Evolutionary conservation across 2,329 filamentous ascomycete species (phyloP), one percentile per base, ranked within the genome.

Genomic region (Trichoderma simmonsii): DNA sequence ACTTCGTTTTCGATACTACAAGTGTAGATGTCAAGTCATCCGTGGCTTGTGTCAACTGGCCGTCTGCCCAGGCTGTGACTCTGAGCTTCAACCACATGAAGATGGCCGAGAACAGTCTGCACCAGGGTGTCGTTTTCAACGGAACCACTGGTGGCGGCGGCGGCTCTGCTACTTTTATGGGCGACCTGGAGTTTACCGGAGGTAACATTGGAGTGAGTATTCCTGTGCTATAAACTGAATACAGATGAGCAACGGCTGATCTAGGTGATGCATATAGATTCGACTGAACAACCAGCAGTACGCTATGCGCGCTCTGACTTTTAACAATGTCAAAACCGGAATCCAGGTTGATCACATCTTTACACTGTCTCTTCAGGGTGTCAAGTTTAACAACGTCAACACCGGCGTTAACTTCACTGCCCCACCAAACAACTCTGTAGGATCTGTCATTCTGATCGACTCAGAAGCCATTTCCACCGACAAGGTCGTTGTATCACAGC

Each of bases 101-200:
- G 9, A 72, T 73, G 72, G 72, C 72, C 7, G 34, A 61, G 11
- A 54, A 65, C 34, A 73, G 72, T 57, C 28, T 69, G 9, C 72
- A 73, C 36, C 72, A 73, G 39, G 72, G 72, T 30, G 70, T 73
- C 21, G 72, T 73, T 30, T 73, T 73, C 51, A 73, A 73, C 43
- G 72, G 72, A 18, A 61, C 64, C 7, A 72, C 56, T 12, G 72
- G 72, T 3, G 72, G 72, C 3, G 72, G 72, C 7, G 72, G 72
- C 15, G 72, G 72, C 34, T 73, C 72, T 43, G 72, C 72, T 34
- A 73, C 72, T 18, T 73, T 72, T 24, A 73, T 73, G 72, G 72
- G 72, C 3, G 72, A 73, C 36, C 5, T 73, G 30, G 34, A 62
- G 24, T 72, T 72, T 12, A 72, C 65, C 11, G 71, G 71, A 9